Evolutionary conservation across 768 basidiomycete species (phyloP).

Genomic region (Myochromella boudieri): DNA sequence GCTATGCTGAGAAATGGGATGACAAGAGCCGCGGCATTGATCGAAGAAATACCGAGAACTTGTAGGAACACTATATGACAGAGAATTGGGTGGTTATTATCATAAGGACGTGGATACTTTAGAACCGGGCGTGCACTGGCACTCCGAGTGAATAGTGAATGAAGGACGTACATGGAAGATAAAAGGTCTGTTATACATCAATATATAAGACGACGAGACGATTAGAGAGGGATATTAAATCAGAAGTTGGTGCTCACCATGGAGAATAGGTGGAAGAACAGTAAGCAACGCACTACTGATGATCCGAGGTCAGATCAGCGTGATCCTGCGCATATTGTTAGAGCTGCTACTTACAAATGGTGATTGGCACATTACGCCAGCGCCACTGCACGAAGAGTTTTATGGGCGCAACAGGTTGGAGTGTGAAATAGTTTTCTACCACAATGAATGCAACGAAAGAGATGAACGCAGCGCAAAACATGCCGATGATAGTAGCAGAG

Average conservation of each 20-base stretch:
- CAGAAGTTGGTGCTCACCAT: constrained; percentile 15
- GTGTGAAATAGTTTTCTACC: constrained; percentile 21
- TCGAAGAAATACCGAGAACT: constrained; percentile 20
- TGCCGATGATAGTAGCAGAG: constrained; percentile 23
- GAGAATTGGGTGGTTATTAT: too few species aligned
- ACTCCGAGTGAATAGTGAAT: too few species aligned
- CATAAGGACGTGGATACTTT: too few species aligned
- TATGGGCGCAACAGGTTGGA: constrained; percentile 21
- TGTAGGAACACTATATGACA: constrained; percentile 23
- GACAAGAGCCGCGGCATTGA: constrained; percentile 21
- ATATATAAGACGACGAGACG: too few species aligned
- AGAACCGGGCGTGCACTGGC: too few species aligned
- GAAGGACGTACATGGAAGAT: constrained; percentile 19
- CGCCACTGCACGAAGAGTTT: constrained; percentile 22
- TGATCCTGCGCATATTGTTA: neutral
- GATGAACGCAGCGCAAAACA: constrained; percentile 21
- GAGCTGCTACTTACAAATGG: constrained; percentile 16
- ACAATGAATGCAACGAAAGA: constrained; percentile 20
- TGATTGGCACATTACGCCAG: constrained; percentile 27
- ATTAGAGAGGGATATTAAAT: too few species aligned
- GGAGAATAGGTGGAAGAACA: constrained; percentile 26
- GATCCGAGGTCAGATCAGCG: neutral
- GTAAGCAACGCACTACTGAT: constrained; percentile 18
- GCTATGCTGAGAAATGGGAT: constrained; percentile 23
- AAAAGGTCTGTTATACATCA: constrained; percentile 25